Conservation (phyloP, 2,329 filamentous ascomycete genomes). For the Tolypocladium ovalisporum region DNA sequence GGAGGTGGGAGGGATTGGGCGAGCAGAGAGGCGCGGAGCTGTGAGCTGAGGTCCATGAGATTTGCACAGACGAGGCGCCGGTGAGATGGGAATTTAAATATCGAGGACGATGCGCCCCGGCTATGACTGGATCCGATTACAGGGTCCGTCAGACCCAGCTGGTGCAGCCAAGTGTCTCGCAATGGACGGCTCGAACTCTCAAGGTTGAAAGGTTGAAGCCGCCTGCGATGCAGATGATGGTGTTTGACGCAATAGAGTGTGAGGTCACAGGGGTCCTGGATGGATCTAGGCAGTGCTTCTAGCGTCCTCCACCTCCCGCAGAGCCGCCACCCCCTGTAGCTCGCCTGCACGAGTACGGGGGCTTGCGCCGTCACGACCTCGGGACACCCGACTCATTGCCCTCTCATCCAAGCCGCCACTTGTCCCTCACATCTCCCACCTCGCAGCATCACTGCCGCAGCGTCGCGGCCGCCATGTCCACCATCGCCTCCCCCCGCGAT, state of each 20-base stretch:
- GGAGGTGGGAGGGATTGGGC: conserved; percentile 42
- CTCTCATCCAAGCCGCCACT: not conserved
- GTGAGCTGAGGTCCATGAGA: conserved; percentile 11
- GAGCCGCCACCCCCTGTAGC: not conserved
- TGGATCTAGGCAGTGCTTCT: not conserved
- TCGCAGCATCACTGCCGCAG: not conserved
- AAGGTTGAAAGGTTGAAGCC: not conserved
- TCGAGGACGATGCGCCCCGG: not conserved
- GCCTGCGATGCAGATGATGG: not conserved
- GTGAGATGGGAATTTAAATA: not conserved
- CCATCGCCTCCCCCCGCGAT: conserved; percentile 53
- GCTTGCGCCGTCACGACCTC: too few species aligned
- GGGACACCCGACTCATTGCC: too few species aligned
- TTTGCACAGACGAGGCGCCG: not conserved
- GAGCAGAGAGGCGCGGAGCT: conserved; percentile 31
- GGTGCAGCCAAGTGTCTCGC: not conserved
- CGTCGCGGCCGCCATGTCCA: conserved; percentile 40
- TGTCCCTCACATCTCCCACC: not conserved
- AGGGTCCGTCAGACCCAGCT: not conserved
- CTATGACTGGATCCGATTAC: not conserved
- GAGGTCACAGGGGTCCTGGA: not conserved
- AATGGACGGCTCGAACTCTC: not conserved
- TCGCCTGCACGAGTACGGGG: too few species aligned
- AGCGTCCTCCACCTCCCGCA: not conserved
- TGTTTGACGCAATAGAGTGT: too few species aligned